Evolutionary conservation across 2,329 filamentous ascomycete genomes (phyloP), one percentile per base, ranked within the genome.

Genomic region (Furcasterigmium sp.): DNA sequence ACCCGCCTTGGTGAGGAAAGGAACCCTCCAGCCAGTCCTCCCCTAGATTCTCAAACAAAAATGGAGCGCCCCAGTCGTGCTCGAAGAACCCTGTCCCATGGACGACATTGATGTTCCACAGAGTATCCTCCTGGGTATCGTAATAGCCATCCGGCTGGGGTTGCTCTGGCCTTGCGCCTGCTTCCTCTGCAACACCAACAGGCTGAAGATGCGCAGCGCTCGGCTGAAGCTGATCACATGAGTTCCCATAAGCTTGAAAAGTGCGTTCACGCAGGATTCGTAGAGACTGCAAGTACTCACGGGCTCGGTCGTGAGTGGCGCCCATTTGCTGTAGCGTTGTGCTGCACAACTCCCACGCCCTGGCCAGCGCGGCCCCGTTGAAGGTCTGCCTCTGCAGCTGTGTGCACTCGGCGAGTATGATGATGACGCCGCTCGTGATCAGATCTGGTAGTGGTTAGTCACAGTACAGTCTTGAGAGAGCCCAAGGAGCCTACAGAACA

Each of bases 361-460:
- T 83, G 28, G 76, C 78, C 17, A 73, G 75, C 42, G 79, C 79
- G 42, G 82, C 82, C 58, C 75, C 19, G 19, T 37, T 20, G 36
- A 37, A 23, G 5, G 19, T 11, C 13, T 37, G 36, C 13, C 25
- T 21, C 14, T 37, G 18, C 14, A 25, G 13, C 36, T 25, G 19
- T 15, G 36, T 23, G 36, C 36, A 37, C 20, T 37, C 36, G 19
- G 36, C 36, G 4, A 37, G 36, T 11, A 37, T 25, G 11, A 23
- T 23, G 14, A 37, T 37, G 36, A 20, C 19, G 5, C 36, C 36
- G 15, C 36, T 23, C 8, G 36, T 37, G 19, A 23, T 15, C 2
- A 37, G 36, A 15, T 37, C 36, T 37, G 18, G 36, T 3, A 5
- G n/a, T 6, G 10, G 3, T 3, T 21, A 15, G 11, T 3, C 11